These are phyloP conservation scores for Penicillium diatomitis DNA, from an alignment of 495 filamentous ascomycete species.

Conservation along the genomic window DNA sequence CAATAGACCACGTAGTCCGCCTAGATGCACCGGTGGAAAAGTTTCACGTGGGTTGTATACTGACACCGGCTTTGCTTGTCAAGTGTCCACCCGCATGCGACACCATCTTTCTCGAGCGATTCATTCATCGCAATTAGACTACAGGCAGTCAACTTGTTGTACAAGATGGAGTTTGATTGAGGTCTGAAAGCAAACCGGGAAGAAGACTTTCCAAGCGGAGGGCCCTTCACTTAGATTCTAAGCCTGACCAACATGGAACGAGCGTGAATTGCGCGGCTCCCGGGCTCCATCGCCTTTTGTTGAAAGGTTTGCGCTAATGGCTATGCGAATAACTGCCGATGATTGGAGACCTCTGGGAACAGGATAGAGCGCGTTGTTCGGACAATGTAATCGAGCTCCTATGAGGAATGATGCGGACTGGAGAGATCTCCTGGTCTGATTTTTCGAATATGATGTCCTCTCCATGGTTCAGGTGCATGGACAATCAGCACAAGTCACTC, in stretches of 20 bases:
- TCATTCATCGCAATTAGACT: constrained; percentile 1
- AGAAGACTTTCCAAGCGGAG: not conserved
- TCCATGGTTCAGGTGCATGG: too few species aligned
- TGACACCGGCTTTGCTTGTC: constrained; percentile 4
- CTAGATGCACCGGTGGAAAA: constrained; percentile 17
- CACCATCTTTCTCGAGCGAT: not conserved
- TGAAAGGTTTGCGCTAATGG: too few species aligned
- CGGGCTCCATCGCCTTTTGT: too few species aligned
- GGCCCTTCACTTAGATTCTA: not conserved
- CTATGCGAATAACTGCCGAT: too few species aligned
- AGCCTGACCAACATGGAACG: not conserved
- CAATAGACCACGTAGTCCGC: constrained; percentile 22
- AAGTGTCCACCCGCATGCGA: constrained; percentile 7
- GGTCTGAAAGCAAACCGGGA: not conserved
- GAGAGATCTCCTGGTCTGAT: too few species aligned
- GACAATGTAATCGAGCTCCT: too few species aligned
- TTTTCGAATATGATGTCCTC: too few species aligned
- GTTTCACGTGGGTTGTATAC: constrained; percentile 14
- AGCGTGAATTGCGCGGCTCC: too few species aligned
- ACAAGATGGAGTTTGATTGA: not conserved
- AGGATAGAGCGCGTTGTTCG: too few species aligned
- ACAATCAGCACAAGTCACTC: too few species aligned
- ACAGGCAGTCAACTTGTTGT: not conserved
- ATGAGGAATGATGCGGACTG: too few species aligned
- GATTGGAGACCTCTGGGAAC: too few species aligned